phyloP scores from a whole-genome alignment of 768 basidiomycete species.

The Suillus subluteus region DNA sequence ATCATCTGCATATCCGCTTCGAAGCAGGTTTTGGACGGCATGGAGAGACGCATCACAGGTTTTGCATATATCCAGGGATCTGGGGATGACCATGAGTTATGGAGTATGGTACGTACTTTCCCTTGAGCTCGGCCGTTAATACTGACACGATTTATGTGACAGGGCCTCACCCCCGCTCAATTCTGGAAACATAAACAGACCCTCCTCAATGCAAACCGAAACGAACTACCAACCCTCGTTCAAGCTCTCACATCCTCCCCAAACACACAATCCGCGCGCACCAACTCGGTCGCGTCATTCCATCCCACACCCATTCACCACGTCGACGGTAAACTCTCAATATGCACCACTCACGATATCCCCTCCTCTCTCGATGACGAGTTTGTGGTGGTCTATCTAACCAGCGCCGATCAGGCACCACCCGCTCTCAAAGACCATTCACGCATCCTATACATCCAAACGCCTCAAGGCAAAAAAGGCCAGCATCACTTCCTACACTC shows the following conservation, averaged over 20 bases:
- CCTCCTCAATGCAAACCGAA: slow-evolving; percentile 52
- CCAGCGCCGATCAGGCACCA: neutral
- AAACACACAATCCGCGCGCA: neutral
- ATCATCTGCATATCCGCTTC: slow-evolving; percentile 89
- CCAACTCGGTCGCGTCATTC: neutral
- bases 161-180: slow-evolving; percentile 76
- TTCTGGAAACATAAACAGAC: slow-evolving; percentile 66
- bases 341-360: slow-evolving; percentile 41
- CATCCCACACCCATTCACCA: slow-evolving; percentile 23
- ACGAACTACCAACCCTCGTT: slow-evolving; percentile 47
- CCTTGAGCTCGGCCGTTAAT: neutral
- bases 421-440: slow-evolving; percentile 7
- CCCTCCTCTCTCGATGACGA: slow-evolving; percentile 6
- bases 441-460: slow-evolving; percentile 28
- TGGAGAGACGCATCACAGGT: slow-evolving; percentile 65
- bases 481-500: slow-evolving; percentile 50
- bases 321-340: slow-evolving; percentile 44
- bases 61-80: slow-evolving; percentile 92
- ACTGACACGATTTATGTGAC: neutral
- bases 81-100: slow-evolving; percentile 93
- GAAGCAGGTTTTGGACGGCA: slow-evolving; percentile 60
- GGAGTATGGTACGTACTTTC: slow-evolving; percentile 64
- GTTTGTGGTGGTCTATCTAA: slow-evolving; percentile 25
- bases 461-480: slow-evolving; percentile 54
- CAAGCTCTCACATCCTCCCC: slow-evolving; percentile 19